A percentile compares a stretch with the other conserved stretches of the same genome.
phyloP scores from a whole-genome alignment of 345 rosid species.

The Eucalyptus cladocalyx region DNA sequence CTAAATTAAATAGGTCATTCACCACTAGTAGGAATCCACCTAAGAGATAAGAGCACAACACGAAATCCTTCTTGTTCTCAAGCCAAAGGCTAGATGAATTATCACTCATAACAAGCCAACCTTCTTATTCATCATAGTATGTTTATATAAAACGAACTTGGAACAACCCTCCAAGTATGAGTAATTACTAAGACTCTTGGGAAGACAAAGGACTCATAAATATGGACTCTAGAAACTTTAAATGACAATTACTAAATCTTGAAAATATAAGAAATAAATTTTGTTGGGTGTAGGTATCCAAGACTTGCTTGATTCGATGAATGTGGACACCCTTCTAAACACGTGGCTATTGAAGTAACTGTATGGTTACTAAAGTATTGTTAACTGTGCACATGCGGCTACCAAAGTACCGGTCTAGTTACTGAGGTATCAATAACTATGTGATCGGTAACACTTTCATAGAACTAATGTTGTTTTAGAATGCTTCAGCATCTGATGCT shows the following conservation, averaged over 20 bases:
- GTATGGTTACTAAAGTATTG: background rate
- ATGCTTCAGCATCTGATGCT: accelerated
- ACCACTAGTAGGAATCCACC: background rate
- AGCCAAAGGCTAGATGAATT: background rate
- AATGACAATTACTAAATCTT: background rate
- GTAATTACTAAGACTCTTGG: background rate
- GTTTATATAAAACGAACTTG: too few species aligned
- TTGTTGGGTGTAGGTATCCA: background rate
- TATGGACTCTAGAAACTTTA: background rate
- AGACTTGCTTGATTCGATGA: background rate
- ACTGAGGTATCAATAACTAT: too few species aligned
- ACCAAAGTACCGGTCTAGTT: too few species aligned
- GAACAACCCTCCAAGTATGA: background rate
- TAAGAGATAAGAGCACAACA: background rate
- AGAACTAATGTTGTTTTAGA: background rate
- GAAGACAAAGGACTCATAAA: background rate
- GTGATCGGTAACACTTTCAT: background rate
- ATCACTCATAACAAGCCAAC: background rate
- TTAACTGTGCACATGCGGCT: accelerated
- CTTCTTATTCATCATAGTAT: background rate
- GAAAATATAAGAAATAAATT: background rate
- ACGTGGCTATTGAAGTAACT: too few species aligned
- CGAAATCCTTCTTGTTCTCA: background rate
- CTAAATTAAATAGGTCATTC: background rate
- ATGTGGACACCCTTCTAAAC: background rate